Evolutionary conservation across 176 grass and related monocot genomes (phyloP).

Genomic region (Elaeis guineensis): DNA sequence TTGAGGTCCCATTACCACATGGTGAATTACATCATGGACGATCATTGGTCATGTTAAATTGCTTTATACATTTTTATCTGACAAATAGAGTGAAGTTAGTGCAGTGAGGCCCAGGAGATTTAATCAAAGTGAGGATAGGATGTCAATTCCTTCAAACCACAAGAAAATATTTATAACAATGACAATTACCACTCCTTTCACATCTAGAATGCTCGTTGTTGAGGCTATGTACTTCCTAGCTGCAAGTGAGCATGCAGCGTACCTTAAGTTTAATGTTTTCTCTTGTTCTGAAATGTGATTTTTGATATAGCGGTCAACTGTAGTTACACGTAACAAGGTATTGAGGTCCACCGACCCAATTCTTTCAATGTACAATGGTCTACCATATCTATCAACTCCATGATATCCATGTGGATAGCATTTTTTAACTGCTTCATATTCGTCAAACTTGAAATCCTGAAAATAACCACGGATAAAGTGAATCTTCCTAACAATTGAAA

Average conservation of each 20-base stretch:
- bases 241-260: conserved; percentile 73
- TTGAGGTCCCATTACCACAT: too few relatives aligned
- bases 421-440: conserved; percentile 68
- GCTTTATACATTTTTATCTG: too few relatives aligned
- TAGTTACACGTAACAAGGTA: conserved; percentile 52
- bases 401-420: conserved; percentile 93
- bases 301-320: conserved; percentile 68
- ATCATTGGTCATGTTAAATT: too few relatives aligned
- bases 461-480: not conserved
- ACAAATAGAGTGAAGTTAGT: too few relatives aligned
- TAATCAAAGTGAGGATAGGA: too few relatives aligned
- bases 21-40: too few relatives aligned
- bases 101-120: too few relatives aligned
- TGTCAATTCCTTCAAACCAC: not conserved
- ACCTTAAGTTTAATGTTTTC: conserved; percentile 76
- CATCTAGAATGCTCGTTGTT: conserved; percentile 77
- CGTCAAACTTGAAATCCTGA: conserved; percentile 90
- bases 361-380: conserved; percentile 81
- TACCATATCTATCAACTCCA: conserved; percentile 82
- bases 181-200: conserved; percentile 69
- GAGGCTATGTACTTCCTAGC: conserved; percentile 71
- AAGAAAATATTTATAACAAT: conserved; percentile 8
- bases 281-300: conserved; percentile 93
- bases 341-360: conserved; percentile 64
- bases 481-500: too few relatives aligned